Conservation (phyloP, 129 eudicot species). For the Artemisia argyi region DNA sequence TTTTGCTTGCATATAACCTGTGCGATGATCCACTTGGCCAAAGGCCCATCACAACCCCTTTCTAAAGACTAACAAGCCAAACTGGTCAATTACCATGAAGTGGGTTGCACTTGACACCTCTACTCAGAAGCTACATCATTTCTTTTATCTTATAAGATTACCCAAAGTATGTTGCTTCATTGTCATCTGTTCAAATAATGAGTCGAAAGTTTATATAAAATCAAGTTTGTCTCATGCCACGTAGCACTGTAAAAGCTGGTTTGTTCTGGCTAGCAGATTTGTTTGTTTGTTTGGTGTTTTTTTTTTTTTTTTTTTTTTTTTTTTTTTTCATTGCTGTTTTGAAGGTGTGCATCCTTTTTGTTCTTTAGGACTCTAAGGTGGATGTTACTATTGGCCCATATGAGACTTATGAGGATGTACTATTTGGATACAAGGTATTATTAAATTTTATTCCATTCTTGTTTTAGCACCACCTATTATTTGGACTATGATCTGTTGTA, state of each 20-base stretch:
- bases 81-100: no score
- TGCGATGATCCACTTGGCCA: neutral
- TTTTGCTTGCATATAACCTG: neutral
- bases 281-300: no score
- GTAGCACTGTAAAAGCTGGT: slow-evolving; percentile 12
- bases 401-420: slow-evolving; percentile 90
- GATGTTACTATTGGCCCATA: slow-evolving; percentile 96
- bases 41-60: neutral
- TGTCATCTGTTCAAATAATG: neutral
- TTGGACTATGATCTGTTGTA: slow-evolving; percentile 19
- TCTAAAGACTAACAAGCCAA: neutral
- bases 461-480: slow-evolving; percentile 5
- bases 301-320: neutral
- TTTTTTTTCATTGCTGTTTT: slow-evolving; percentile 1
- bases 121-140: no score
- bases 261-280: slow-evolving; percentile 5
- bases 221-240: slow-evolving; percentile 7
- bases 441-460: slow-evolving; percentile 13
- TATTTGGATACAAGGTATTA: slow-evolving; percentile 95
- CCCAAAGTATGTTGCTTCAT: neutral
- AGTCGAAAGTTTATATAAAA: slow-evolving; percentile 3
- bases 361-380: slow-evolving; percentile 81
- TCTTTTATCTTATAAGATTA: neutral
- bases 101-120: no score
- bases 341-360: slow-evolving; percentile 19